Evolutionary conservation across 352 stramenopile species (phyloP).

Genomic region (Phytophthora foliorum): DNA sequence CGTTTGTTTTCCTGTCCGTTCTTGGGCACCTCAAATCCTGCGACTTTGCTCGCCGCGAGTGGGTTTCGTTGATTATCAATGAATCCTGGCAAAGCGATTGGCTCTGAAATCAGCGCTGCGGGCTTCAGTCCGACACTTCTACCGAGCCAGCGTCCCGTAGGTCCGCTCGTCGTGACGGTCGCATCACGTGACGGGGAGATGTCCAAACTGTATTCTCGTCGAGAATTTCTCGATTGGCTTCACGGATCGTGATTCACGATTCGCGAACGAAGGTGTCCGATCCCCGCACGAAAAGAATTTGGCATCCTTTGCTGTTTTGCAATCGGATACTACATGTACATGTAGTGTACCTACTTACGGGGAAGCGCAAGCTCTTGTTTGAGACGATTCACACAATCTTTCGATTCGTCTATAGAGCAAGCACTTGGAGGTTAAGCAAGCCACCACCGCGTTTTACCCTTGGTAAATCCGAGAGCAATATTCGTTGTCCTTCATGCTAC

Average conservation of each 20-base stretch:
- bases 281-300: slow-evolving; percentile 1
- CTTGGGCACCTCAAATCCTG: slow-evolving; percentile 27
- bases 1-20: slow-evolving; percentile 30
- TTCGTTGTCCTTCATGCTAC: too few relatives aligned
- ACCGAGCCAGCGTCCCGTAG: slow-evolving; percentile 8
- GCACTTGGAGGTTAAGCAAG: background rate
- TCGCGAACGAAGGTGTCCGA: background rate
- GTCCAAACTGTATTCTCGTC: slow-evolving; percentile 22
- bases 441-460: too few relatives aligned
- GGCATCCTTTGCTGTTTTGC: slow-evolving; percentile 9
- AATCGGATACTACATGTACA: too few relatives aligned
- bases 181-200: slow-evolving; percentile 7
- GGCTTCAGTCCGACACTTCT: slow-evolving; percentile 16
- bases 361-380: too few relatives aligned
- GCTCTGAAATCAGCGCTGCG: background rate
- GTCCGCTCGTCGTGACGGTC: slow-evolving; percentile 18
- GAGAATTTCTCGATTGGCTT: background rate
- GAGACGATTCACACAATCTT: too few relatives aligned
- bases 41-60: slow-evolving; percentile 5
- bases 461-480: too few relatives aligned
- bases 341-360: too few relatives aligned
- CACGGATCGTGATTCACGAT: too few relatives aligned
- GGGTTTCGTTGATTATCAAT: too few relatives aligned
- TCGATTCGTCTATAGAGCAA: too few relatives aligned
- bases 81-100: slow-evolving; percentile 7